Conservation (phyloP, 768 basidiomycete genomes). For the Pilatotrama ljubarskyi region DNA sequence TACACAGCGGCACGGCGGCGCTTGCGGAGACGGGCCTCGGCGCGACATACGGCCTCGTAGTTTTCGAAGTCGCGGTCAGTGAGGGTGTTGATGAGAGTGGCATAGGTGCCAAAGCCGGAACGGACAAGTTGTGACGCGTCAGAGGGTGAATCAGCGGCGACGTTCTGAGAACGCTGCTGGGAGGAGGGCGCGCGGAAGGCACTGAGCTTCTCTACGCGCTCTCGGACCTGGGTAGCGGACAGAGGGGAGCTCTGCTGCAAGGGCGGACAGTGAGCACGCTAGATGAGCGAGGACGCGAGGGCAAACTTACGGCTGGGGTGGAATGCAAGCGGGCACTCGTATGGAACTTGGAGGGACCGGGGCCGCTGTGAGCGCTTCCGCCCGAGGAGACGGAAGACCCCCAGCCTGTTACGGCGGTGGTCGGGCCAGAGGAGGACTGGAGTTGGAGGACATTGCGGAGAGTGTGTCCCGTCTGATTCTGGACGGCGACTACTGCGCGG, state of each 20-base stretch:
- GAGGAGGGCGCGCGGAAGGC: constrained; percentile 16
- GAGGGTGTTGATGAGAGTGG: constrained; percentile 60
- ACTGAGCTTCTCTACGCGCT: constrained; percentile 18
- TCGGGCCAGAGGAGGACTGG: constrained; percentile 50
- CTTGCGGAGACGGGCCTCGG: constrained; percentile 36
- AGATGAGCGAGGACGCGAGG: not conserved
- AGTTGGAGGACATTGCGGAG: constrained; percentile 77
- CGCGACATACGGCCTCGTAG: constrained; percentile 41
- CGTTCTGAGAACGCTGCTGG: constrained; percentile 9
- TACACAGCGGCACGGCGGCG: constrained; percentile 12
- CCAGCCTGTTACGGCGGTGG: constrained; percentile 41
- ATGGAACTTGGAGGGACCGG: constrained; percentile 73
- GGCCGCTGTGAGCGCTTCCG: constrained; percentile 59
- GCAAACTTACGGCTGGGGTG: constrained; percentile 58
- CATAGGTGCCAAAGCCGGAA: constrained; percentile 51
- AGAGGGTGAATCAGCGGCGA: constrained; percentile 1
- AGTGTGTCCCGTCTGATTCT: constrained; percentile 65
- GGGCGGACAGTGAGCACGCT: not conserved
- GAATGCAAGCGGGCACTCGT: constrained; percentile 71
- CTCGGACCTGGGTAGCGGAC: constrained; percentile 17
- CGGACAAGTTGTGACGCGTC: constrained; percentile 17
- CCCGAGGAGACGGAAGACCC: constrained; percentile 43
- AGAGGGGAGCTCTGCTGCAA: constrained; percentile 6
- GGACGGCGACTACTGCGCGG: constrained; percentile 74
- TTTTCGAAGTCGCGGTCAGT: constrained; percentile 72